These are phyloP conservation scores for Lasiosphaeris hirsuta DNA, from an alignment of 495 filamentous ascomycete species.

Conservation along the genomic window DNA sequence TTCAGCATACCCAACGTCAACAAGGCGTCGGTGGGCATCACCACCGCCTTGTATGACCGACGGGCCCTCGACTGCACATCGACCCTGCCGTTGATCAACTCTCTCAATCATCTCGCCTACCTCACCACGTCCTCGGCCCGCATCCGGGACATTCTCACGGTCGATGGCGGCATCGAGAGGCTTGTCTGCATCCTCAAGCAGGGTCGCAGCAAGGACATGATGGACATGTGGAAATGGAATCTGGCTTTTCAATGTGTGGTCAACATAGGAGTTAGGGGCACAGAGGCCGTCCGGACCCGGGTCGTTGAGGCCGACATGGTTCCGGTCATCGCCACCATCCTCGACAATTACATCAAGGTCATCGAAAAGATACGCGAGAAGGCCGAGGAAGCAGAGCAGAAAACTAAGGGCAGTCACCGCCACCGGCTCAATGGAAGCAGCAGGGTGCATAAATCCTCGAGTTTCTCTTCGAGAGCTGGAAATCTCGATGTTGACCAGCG, in stretches of 20 bases:
- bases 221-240: slow-evolving; percentile 99
- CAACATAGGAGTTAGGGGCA: slow-evolving; percentile 95
- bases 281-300: slow-evolving; percentile 85
- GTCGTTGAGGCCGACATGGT: slow-evolving; percentile 99
- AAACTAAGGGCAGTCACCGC: slow-evolving; percentile 41
- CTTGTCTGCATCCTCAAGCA: slow-evolving; percentile 97
- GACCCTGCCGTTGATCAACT: slow-evolving; percentile 95
- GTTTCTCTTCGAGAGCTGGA: slow-evolving; percentile 49
- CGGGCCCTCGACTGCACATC: slow-evolving; percentile 97
- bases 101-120: slow-evolving; percentile 95
- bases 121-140: slow-evolving; percentile 97
- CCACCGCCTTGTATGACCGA: slow-evolving; percentile 95
- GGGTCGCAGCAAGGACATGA: slow-evolving; percentile 92
- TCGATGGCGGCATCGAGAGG: slow-evolving; percentile 96
- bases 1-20: slow-evolving; percentile 99
- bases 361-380: slow-evolving; percentile 86
- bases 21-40: slow-evolving; percentile 99
- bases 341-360: slow-evolving; percentile 97
- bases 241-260: slow-evolving; percentile 97
- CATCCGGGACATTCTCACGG: slow-evolving; percentile 93
- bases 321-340: slow-evolving; percentile 96
- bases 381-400: slow-evolving; percentile 63
- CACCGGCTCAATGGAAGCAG: slow-evolving; percentile 42
- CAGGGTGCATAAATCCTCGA: slow-evolving; percentile 43
- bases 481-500: slow-evolving; percentile 43